Evolutionary conservation across 1,139 yeast species (phyloP).

Genomic region (Magnusiomyces sp.): DNA sequence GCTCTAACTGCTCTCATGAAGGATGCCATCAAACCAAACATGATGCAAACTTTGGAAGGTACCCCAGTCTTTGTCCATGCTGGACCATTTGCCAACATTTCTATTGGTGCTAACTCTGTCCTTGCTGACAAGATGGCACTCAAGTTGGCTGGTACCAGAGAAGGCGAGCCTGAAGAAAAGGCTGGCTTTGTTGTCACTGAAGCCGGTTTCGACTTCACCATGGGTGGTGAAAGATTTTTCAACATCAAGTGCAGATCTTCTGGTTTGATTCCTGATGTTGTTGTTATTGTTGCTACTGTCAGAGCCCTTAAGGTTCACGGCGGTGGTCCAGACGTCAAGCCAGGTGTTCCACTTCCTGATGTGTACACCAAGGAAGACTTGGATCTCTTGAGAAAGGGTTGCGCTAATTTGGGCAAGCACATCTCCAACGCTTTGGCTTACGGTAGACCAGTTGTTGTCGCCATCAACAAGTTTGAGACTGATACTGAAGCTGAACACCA

Average conservation of each 20-base stretch:
- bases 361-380: conserved; percentile 80
- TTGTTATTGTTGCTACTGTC: conserved; percentile 93
- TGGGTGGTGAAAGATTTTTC: conserved; percentile 98
- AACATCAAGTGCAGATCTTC: conserved; percentile 93
- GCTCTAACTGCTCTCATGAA: conserved; percentile 91
- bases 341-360: conserved; percentile 83
- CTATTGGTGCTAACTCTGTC: conserved; percentile 87
- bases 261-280: conserved; percentile 83
- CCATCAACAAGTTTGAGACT: conserved; percentile 84
- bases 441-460: conserved; percentile 92
- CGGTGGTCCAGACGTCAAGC: conserved; percentile 96
- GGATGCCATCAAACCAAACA: conserved; percentile 94
- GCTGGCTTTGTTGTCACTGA: conserved; percentile 93
- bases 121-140: conserved; percentile 93
- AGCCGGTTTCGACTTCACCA: conserved; percentile 97
- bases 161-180: conserved; percentile 47
- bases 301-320: conserved; percentile 97
- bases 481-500: conserved; percentile 81
- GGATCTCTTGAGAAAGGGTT: conserved; percentile 75
- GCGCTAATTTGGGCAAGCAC: conserved; percentile 86
- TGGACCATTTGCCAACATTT: conserved; percentile 96
- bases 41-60: conserved; percentile 97
- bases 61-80: conserved; percentile 98
- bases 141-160: conserved; percentile 74
- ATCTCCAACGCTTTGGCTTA: conserved; percentile 77